Percentiles rank a stretch among this genome's conserved stretches.
Evolutionary conservation across 345 rosid genomes (phyloP).

Genomic region (Gossypium thurberi): DNA sequence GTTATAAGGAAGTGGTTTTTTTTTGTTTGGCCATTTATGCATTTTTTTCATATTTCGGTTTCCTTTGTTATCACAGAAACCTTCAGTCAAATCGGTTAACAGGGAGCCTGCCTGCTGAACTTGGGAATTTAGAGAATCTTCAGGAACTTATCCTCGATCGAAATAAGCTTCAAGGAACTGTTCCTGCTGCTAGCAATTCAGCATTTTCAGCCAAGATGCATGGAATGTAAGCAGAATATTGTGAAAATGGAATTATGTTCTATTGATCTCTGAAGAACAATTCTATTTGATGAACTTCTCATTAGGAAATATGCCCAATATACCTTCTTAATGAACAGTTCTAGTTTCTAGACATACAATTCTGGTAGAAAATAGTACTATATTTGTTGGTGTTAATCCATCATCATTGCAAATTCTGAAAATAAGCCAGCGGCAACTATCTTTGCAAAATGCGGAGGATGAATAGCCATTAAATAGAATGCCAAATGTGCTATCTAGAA

Average conservation of each 20-base stretch:
- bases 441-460: background rate
- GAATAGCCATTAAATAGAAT: background rate
- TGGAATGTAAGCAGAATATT: constrained; percentile 45
- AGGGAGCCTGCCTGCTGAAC: constrained; percentile 69
- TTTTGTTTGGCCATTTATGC: background rate
- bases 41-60: constrained; percentile 6
- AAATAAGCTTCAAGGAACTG: constrained; percentile 80
- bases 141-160: constrained; percentile 76
- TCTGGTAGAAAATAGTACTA: background rate
- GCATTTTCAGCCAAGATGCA: constrained; percentile 24
- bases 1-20: background rate
- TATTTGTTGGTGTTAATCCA: background rate
- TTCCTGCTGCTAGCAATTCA: constrained; percentile 45
- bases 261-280: background rate
- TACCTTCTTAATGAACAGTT: background rate
- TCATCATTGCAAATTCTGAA: background rate
- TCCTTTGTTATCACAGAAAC: constrained; percentile 47
- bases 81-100: constrained; percentile 90
- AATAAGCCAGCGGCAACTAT: background rate
- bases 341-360: background rate
- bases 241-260: background rate
- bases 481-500: background rate
- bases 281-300: background rate
- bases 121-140: constrained; percentile 69
- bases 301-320: background rate